phyloP scores from a whole-genome alignment of 2,329 filamentous ascomycete species.

The Arachnomyces sp. region DNA sequence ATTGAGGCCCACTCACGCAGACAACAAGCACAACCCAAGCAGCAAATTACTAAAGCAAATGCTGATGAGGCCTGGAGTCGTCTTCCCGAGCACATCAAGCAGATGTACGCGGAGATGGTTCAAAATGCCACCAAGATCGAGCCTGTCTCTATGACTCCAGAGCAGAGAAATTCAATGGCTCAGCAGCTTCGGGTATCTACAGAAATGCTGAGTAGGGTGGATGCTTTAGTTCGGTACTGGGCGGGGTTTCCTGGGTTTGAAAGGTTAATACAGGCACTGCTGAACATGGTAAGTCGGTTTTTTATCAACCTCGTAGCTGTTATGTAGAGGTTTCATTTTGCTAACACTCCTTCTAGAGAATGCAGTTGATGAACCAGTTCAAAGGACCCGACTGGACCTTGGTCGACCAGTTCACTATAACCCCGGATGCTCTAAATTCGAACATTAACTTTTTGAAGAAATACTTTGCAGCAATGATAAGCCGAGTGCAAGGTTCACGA shows the following conservation, averaged over 20 bases:
- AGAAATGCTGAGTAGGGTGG: conserved; percentile 37
- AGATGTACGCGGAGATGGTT: conserved; percentile 32
- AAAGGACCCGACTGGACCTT: conserved; percentile 35
- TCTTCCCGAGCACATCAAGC: conserved; percentile 31
- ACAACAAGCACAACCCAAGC: conserved; percentile 26
- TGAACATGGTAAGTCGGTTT: conserved; percentile 29
- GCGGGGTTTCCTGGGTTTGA: conserved; percentile 34
- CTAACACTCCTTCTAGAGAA: conserved; percentile 24
- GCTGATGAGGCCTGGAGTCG: conserved; percentile 34
- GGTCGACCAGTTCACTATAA: conserved; percentile 39
- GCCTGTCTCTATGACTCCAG: conserved; percentile 29
- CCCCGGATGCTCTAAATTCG: conserved; percentile 30
- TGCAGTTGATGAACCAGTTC: conserved; percentile 41
- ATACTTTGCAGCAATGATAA: conserved; percentile 34
- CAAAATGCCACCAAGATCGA: conserved; percentile 24
- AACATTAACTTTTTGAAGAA: conserved; percentile 33
- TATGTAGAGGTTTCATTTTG: conserved; percentile 10
- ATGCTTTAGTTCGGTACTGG: conserved; percentile 34
- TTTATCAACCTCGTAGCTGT: not conserved
- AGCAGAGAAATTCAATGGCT: conserved; percentile 31
- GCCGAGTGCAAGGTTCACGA: conserved; percentile 19
- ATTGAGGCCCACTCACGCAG: conserved; percentile 29
- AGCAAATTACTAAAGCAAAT: conserved; percentile 23
- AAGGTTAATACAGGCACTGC: conserved; percentile 27
- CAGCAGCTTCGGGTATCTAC: conserved; percentile 34